Percentiles rank a stretch among this genome's conserved stretches.
phyloP scores from a whole-genome alignment of 148 eudicot genomes.

The Linanthus parryae region DNA sequence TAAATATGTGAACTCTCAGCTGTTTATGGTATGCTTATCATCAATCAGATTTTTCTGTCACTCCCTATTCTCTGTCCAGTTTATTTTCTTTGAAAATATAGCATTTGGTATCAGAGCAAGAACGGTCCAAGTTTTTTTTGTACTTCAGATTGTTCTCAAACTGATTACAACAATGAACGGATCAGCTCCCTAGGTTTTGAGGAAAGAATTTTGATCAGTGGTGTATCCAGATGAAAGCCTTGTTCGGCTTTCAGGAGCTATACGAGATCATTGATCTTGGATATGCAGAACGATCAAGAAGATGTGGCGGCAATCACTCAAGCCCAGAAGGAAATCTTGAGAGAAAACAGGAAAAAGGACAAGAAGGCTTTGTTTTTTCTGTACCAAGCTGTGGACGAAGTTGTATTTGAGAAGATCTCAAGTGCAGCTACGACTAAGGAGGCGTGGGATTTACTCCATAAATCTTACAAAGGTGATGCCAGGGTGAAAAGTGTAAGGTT shows the following conservation, averaged over 20 bases:
- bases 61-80: no score
- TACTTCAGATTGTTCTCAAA: neutral
- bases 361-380: neutral
- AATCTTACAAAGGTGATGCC: constrained; percentile 2
- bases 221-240: constrained; percentile 7
- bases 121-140: neutral
- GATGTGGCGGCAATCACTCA: neutral
- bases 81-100: no score
- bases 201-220: constrained; percentile 4
- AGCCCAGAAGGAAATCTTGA: constrained; percentile 1
- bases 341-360: neutral
- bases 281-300: constrained; percentile 3
- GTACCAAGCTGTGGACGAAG: constrained; percentile 2
- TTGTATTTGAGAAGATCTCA: constrained; percentile 1
- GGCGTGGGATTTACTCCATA: constrained; percentile 3
- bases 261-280: constrained; percentile 2
- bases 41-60: no score
- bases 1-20: no score
- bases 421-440: constrained; percentile 4
- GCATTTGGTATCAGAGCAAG: neutral
- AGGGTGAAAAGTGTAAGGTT: neutral
- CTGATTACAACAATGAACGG: neutral
- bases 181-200: neutral
- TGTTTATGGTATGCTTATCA: no score
- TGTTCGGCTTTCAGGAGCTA: constrained; percentile 5